Base-by-base conservation (phyloP, 1,139 yeast species). In the Debaryomyces coudertii region DNA sequence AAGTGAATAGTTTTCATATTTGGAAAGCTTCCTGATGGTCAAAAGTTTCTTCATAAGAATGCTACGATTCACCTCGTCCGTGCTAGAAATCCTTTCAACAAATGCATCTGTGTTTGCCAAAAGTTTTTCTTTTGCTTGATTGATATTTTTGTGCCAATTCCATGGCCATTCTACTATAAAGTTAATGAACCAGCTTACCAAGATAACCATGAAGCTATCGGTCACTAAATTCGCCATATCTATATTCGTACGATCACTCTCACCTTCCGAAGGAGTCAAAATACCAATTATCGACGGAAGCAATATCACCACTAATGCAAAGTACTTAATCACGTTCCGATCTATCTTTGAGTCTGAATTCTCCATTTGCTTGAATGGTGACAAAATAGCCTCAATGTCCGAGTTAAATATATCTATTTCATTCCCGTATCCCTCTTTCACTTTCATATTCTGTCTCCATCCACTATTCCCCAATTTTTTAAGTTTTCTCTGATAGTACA, bases 161-260 rank as follows among this genome's bases (percentile, higher is more conserved):
- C 71, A 69, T 1, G 75, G 74, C 74, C 73, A 69, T 40, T 69
- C 73, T 23, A 62, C 56, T 2, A 63, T 52, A 34, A 60, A 57
- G 43, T 59, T 61, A 11, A 69, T 63, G 3, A 62, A 54, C 61
- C 65, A 61, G 9, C 69, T 59, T 2, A 68, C 60, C 2, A 66
- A 44, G 11, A 66, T 36, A 7, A 69, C 58, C 25, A 66, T 57
- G 24, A 69, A 47, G 3, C 60, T 51, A 45, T 69, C 71, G 16
- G 71, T 65, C 18, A 68, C 50, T 27, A 65, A 47, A 41, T 55
- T 57, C 8, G 61, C 52, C 12, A 49, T 16, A 34, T 51, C 53
- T 1, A 47, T 33, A 12, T 36, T 35, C 23, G 38, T 25, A 7
- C 23, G 25, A 14, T 27, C 27, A n/a, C 29, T 39, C 0, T 45